Percentiles rank a stretch among this genome's conserved stretches.
phyloP scores from a whole-genome alignment of 73 alveolate genomes.

The Strombidium stylifer region DNA sequence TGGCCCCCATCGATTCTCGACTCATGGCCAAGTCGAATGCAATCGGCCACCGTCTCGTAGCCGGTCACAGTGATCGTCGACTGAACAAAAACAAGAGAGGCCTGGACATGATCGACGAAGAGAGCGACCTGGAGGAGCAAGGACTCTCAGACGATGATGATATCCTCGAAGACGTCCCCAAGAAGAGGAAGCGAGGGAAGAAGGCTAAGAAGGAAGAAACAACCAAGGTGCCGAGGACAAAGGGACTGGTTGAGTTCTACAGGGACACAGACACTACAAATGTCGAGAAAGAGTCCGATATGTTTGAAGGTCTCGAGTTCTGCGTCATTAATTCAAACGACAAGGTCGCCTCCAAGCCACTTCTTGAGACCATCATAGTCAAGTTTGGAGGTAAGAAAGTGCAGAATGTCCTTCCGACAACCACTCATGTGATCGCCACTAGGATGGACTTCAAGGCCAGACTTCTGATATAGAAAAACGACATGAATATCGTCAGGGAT shows the following conservation, averaged over 20 bases:
- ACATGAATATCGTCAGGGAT: conserved; percentile 71
- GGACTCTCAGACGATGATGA: too few species aligned
- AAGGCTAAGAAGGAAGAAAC: conserved; percentile 60
- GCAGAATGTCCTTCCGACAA: conserved; percentile 74
- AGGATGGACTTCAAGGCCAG: conserved; percentile 70
- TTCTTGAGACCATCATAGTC: conserved; percentile 84
- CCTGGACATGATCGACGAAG: too few species aligned
- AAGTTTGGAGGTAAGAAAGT: conserved; percentile 96
- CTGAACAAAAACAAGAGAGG: too few species aligned
- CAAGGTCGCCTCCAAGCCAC: conserved; percentile 69
- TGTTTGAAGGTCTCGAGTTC: conserved; percentile 93
- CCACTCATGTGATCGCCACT: conserved; percentile 89
- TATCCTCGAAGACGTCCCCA: conserved; percentile 62
- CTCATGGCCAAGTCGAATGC: too few species aligned
- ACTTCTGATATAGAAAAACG: conserved; percentile 68
- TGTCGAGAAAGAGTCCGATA: conserved; percentile 70
- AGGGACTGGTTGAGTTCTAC: conserved; percentile 67
- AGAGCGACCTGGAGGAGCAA: too few species aligned
- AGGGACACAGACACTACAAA: conserved; percentile 88
- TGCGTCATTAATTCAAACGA: conserved; percentile 77
- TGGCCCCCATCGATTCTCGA: too few species aligned
- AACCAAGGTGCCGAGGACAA: conserved; percentile 38
- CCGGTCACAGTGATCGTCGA: too few species aligned
- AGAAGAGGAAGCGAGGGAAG: conserved; percentile 54
- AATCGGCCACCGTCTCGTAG: too few species aligned